Conservation (phyloP, 345 rosid genomes). For the Kandelia obovata region DNA sequence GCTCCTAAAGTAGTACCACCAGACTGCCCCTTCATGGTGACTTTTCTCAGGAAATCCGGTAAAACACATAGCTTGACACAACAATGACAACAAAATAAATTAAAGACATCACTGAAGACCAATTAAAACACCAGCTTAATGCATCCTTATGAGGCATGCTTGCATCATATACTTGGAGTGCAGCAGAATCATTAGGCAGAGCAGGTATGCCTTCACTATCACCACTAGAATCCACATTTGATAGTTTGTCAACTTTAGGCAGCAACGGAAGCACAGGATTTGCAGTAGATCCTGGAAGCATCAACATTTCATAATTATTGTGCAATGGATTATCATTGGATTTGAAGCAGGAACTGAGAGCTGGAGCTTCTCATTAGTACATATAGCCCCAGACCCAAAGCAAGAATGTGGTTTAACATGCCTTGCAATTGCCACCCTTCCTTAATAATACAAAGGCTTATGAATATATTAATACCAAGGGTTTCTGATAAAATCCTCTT, state of each 20-base stretch:
- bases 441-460: no score
- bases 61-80: neutral
- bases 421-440: slow-evolving; percentile 39
- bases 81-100: slow-evolving; percentile 23
- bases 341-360: slow-evolving; percentile 24
- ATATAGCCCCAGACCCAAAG: slow-evolving; percentile 20
- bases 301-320: slow-evolving; percentile 24
- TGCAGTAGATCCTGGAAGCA: slow-evolving; percentile 29
- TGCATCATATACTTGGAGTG: slow-evolving; percentile 23
- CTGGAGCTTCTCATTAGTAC: slow-evolving; percentile 24
- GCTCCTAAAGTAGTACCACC: slow-evolving; percentile 28
- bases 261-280: slow-evolving; percentile 18
- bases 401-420: slow-evolving; percentile 33
- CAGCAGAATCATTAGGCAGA: slow-evolving; percentile 31
- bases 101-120: slow-evolving; percentile 26
- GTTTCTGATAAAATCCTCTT: no score
- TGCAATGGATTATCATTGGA: slow-evolving; percentile 10
- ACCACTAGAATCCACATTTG: slow-evolving; percentile 6
- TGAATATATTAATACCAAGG: no score
- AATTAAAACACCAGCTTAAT: slow-evolving; percentile 12
- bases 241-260: slow-evolving; percentile 15
- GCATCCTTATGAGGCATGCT: slow-evolving; percentile 14
- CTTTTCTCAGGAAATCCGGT: neutral
- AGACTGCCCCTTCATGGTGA: slow-evolving; percentile 15
- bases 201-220: slow-evolving; percentile 24